Evolutionary conservation across 768 basidiomycete genomes (phyloP).

Genomic region (Panellus pusillus): DNA sequence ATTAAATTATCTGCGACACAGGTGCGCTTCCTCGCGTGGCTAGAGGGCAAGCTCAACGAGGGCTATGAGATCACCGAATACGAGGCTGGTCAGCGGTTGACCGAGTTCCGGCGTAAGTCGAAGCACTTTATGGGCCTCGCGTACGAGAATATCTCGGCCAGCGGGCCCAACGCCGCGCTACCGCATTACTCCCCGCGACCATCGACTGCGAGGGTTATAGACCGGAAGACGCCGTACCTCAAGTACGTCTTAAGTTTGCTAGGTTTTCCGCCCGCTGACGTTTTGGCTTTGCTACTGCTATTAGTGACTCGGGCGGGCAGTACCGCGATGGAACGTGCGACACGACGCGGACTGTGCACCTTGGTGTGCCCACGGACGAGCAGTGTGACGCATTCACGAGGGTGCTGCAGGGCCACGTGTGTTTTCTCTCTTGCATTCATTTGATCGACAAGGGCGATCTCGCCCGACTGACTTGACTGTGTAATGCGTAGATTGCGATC

Average conservation of each 20-base stretch:
- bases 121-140: constrained; percentile 83
- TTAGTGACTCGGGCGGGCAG: constrained; percentile 89
- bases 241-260: constrained; percentile 55
- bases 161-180: constrained; percentile 88
- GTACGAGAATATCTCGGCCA: constrained; percentile 88
- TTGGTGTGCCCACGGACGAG: constrained; percentile 83
- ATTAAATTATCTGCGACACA: constrained; percentile 24
- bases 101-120: constrained; percentile 68
- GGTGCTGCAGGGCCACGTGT: constrained; percentile 93
- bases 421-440: constrained; percentile 33
- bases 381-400: constrained; percentile 91
- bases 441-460: constrained; percentile 1
- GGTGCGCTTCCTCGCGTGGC: constrained; percentile 87
- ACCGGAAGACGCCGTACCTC: constrained; percentile 79
- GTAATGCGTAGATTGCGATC: constrained; percentile 71
- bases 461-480: neutral
- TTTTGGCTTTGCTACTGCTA: constrained; percentile 2
- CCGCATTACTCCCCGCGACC: constrained; percentile 90
- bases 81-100: constrained; percentile 84
- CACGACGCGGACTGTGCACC: constrained; percentile 80
- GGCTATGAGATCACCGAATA: constrained; percentile 89
- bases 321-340: constrained; percentile 90
- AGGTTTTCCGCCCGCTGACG: constrained; percentile 16
- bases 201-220: constrained; percentile 67
- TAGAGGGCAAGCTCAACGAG: constrained; percentile 75